These are phyloP conservation scores for Leishmania turanica DNA, from an alignment of 208 protist genomes.

Conservation along the genomic window DNA sequence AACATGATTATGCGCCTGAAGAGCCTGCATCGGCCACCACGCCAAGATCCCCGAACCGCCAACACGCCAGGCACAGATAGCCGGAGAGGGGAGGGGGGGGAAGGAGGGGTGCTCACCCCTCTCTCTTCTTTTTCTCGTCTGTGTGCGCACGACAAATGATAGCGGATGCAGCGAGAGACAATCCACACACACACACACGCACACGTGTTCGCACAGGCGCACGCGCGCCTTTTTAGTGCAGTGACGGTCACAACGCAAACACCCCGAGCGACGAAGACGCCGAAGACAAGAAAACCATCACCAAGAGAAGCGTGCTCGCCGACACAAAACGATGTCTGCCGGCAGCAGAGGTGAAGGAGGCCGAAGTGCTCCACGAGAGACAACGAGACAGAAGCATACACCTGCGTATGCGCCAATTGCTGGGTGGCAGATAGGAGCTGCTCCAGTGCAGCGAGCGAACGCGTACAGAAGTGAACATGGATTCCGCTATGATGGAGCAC, in stretches of 20 bases:
- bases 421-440: no score
- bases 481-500: background rate
- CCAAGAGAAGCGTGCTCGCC: background rate
- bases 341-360: background rate
- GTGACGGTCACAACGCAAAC: background rate
- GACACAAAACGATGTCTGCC: background rate
- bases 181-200: background rate
- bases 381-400: background rate
- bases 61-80: background rate
- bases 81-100: background rate
- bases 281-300: background rate
- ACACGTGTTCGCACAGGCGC: background rate
- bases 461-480: background rate
- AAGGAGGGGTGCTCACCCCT: background rate
- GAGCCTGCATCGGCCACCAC: background rate
- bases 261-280: background rate
- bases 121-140: background rate
- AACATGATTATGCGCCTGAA: background rate
- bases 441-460: background rate
- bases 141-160: background rate
- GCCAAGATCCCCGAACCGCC: background rate
- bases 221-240: background rate
- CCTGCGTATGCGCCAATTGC: background rate
- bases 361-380: background rate
- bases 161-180: no score